These are phyloP conservation scores for Anisogramma anomala DNA, from an alignment of 2,329 filamentous ascomycete species.

Conservation along the genomic window DNA sequence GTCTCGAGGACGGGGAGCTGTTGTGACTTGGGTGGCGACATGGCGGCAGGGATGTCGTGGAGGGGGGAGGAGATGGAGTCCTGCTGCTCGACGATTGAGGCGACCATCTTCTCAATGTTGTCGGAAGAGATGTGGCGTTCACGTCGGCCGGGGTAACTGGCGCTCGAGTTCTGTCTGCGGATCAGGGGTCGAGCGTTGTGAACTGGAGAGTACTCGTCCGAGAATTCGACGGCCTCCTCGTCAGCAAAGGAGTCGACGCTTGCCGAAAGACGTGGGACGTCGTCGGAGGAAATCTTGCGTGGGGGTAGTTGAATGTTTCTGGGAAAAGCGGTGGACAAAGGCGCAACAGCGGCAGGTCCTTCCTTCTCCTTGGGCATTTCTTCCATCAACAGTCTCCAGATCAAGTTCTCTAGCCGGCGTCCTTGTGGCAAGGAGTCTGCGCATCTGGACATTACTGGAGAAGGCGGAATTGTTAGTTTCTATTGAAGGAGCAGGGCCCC, in stretches of 20 bases:
- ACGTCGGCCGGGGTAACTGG: conserved; percentile 56
- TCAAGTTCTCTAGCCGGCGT: conserved; percentile 83
- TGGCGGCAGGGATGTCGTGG: conserved; percentile 29
- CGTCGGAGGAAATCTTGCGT: conserved; percentile 29
- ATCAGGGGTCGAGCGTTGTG: conserved; percentile 56
- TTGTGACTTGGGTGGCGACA: conserved; percentile 36
- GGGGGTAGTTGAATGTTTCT: conserved; percentile 31
- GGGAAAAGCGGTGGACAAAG: conserved; percentile 33
- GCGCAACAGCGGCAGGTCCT: conserved; percentile 27
- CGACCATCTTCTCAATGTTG: conserved; percentile 87
- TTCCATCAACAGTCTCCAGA: conserved; percentile 89
- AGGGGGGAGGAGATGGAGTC: conserved; percentile 49
- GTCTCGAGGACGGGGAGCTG: conserved; percentile 18
- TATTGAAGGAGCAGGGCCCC: conserved; percentile 6
- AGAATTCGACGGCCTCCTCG: conserved; percentile 52
- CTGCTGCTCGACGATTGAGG: conserved; percentile 83
- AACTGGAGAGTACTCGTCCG: conserved; percentile 40
- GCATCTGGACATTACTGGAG: conserved; percentile 80
- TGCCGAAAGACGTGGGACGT: conserved; percentile 61
- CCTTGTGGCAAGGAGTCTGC: conserved; percentile 91
- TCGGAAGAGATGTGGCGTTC: conserved; percentile 88
- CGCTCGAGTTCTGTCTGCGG: conserved; percentile 58
- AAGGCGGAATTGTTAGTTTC: not conserved
- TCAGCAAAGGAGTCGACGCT: conserved; percentile 66
- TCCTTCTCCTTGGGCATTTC: conserved; percentile 34